Base-by-base conservation (phyloP, 2,329 filamentous ascomycete species). In the Xylogone sp. region DNA sequence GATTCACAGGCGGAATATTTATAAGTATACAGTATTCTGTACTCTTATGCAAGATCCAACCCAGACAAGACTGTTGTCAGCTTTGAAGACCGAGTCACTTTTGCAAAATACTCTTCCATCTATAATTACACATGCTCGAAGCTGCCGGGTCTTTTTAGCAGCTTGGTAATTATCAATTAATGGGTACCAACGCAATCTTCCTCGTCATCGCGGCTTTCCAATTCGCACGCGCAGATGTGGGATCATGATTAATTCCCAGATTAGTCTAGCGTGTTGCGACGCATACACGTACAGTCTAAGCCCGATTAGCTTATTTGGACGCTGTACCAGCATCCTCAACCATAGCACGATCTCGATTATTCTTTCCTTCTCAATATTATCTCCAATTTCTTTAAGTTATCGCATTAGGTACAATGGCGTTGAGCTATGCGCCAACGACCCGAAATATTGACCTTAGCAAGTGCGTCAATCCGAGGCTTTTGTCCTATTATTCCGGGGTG, bases 401-500 rank as follows among this genome's bases (percentile, higher is more conserved):
- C n/a, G 34, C 8, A 39, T 39, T 39, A 6, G 34, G 34, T 39
- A 39, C 34, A 7, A 67, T 67, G 64, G 47, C 64, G 42, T 48
- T 60, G 34, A 52, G 56, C 21, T 65, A 64, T 48, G 56, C 57
- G 9, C 54, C 60, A n/a, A 61, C 61, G n/a, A 59, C 56, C n/a
- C 56, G 65, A 49, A 63, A 65, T 53, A 56, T 65, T 42, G 63
- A 68, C 50, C 62, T 64, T 39, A 63, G 63, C 49, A 68, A 68
- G 63, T 67, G 39, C 27, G 63, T 64, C 46, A 6, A 46, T 52
- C 45, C 46, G 45, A 27, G 55, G 45, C 51, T 51, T 53, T 22
- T 46, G 44, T 42, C 20, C 50, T 31, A n/a, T 21, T 31, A 27
- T 46, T 34, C 22, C 5, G 13, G 21, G 12, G 43, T 45, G 48